Conservation (phyloP, 495 filamentous ascomycete species). For the Podospora tetraspora region DNA sequence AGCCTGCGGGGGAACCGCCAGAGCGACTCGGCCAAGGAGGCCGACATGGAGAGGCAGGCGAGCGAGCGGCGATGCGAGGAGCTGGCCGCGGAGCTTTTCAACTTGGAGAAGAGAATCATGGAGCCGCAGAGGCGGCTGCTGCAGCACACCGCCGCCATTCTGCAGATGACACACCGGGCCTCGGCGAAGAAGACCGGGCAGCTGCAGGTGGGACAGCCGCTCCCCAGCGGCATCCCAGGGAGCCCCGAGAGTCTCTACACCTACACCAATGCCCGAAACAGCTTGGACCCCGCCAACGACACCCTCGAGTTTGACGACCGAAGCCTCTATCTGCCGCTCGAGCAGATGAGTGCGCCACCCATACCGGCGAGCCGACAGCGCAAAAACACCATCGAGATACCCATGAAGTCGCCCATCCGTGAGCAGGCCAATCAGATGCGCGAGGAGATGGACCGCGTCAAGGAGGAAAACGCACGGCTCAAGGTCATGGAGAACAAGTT, state of each 20-base stretch:
- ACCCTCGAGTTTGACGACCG: conserved; percentile 70
- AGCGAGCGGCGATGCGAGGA: conserved; percentile 82
- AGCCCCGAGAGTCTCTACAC: conserved; percentile 65
- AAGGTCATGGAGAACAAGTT: conserved; percentile 18
- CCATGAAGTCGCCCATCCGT: conserved; percentile 42
- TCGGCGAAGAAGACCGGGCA: conserved; percentile 36
- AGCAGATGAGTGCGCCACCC: conserved; percentile 54
- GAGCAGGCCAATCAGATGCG: conserved; percentile 40
- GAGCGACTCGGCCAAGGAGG: conserved; percentile 48
- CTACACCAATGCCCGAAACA: conserved; percentile 50
- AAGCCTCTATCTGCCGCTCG: conserved; percentile 68
- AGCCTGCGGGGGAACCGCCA: conserved; percentile 51
- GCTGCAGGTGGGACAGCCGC: conserved; percentile 25
- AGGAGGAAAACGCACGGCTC: conserved; percentile 36
- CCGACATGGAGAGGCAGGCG: conserved; percentile 67
- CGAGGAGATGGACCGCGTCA: conserved; percentile 36
- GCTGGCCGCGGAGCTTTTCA: conserved; percentile 71
- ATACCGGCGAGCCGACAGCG: conserved; percentile 15
- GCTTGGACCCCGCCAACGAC: conserved; percentile 40
- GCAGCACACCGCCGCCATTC: conserved; percentile 86
- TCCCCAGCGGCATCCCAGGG: conserved; percentile 51
- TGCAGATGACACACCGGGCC: conserved; percentile 77
- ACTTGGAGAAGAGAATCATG: conserved; percentile 65
- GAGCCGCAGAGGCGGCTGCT: conserved; percentile 66
- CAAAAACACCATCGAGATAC: conserved; percentile 40